Evolutionary conservation across 2,329 filamentous ascomycete genomes (phyloP).

Genomic region (Mariannaea sp.): DNA sequence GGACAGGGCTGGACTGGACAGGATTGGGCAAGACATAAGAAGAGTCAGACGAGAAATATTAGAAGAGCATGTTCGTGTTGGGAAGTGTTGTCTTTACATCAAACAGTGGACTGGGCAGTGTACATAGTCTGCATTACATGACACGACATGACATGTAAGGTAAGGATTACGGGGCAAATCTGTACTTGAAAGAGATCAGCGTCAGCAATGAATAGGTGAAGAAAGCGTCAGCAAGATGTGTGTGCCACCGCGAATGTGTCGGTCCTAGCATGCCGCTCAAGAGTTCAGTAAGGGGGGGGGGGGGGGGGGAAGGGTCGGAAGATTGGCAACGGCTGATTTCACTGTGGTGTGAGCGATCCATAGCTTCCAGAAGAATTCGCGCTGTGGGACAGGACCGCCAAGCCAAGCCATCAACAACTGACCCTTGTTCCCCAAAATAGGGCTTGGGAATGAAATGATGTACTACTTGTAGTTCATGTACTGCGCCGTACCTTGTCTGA

Average conservation of each 20-base stretch:
- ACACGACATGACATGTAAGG: no score
- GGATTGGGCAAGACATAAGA: not conserved
- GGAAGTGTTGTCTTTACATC: not conserved
- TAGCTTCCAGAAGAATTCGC: conserved; percentile 31
- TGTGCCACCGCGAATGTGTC: not conserved
- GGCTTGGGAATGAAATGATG: not conserved
- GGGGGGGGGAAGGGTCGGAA: conserved; percentile 1
- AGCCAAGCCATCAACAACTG: conserved; percentile 10
- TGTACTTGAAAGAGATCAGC: conserved; percentile 1
- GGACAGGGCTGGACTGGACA: not conserved
- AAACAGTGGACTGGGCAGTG: not conserved
- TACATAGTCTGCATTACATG: conserved; percentile 5
- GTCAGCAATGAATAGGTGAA: conserved; percentile 3
- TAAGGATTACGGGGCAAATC: no score
- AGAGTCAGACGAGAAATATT: no score
- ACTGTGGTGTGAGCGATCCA: conserved; percentile 18
- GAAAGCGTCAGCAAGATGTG: conserved; percentile 1
- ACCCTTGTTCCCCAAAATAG: conserved; percentile 8
- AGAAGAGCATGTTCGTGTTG: not conserved
- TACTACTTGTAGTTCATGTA: no score
- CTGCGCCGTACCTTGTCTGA: no score
- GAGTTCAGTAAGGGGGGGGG: not conserved
- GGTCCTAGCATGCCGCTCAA: not conserved
- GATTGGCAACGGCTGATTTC: conserved; percentile 3
- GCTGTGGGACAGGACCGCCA: conserved; percentile 18